Percentiles rank a stretch among this genome's conserved stretches.
phyloP scores from a whole-genome alignment of 352 stramenopile species.

The Pythium apleroticum region DNA sequence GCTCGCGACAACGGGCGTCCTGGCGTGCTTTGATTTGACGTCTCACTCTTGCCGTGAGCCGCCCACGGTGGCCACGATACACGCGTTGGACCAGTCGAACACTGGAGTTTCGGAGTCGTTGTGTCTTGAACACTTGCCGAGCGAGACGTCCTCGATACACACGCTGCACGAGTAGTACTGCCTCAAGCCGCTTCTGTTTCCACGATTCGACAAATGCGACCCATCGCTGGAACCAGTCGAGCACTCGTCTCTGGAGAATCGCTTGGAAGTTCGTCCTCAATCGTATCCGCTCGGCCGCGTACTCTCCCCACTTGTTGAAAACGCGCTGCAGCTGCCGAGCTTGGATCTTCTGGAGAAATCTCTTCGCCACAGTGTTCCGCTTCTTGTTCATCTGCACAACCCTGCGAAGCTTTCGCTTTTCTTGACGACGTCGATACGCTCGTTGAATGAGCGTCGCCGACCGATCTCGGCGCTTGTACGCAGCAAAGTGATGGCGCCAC shows the following conservation, averaged over 20 bases:
- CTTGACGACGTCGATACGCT: constrained; percentile 24
- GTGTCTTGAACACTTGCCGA: constrained; percentile 42
- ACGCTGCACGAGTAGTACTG: constrained; percentile 54
- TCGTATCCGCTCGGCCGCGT: constrained; percentile 35
- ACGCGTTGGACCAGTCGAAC: constrained; percentile 52
- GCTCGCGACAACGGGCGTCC: constrained; percentile 19
- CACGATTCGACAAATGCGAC: constrained; percentile 28
- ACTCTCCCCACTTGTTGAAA: constrained; percentile 58
- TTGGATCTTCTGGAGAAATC: constrained; percentile 61
- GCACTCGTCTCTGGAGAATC: constrained; percentile 43
- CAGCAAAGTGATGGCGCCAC: constrained; percentile 47
- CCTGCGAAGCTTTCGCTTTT: constrained; percentile 32
- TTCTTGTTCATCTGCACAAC: constrained; percentile 48
- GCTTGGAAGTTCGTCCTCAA: constrained; percentile 46
- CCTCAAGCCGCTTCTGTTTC: constrained; percentile 31
- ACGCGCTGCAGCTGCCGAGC: constrained; percentile 39
- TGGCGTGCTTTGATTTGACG: constrained; percentile 37
- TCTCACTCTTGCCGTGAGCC: constrained; percentile 18
- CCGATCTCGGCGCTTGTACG: constrained; percentile 26
- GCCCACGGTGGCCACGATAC: constrained; percentile 46
- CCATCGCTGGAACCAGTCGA: constrained; percentile 57
- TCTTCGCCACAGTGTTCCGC: constrained; percentile 45
- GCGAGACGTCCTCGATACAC: constrained; percentile 55
- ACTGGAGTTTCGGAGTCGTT: constrained; percentile 30
- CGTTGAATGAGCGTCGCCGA: constrained; percentile 45